Evolutionary conservation across 331 rosid species (phyloP), one percentile per base, ranked within the genome.

Genomic region (Cydonia oblonga): DNA sequence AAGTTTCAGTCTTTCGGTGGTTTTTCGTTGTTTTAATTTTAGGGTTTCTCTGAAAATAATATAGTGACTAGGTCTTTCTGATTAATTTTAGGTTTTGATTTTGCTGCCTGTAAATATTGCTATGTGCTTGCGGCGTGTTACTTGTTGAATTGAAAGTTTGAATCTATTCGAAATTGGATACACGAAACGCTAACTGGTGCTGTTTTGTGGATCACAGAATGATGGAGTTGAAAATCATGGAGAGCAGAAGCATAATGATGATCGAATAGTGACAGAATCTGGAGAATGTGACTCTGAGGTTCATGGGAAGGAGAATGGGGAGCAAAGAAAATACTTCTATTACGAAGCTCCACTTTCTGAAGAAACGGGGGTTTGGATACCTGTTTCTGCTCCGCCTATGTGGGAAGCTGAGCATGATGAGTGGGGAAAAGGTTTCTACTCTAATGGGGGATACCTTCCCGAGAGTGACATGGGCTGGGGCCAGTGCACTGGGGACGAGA

Each of bases 381-480:
- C 99, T 12, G 96, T 95, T 79, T 95, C 99, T 1, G 91, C 91
- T 79, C 97, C 99, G 2, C 99, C 99, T 33, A 95, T 95, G 99
- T 68, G 81, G 84, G 97, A 95, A 72, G 75, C 71, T 18, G 96
- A 88, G 54, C 96, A 85, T 44, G 85, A 81, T 77, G 96, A 89
- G 75, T 82, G 89, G 91, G 75, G 83, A 52, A 81, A 80, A 66
- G 92, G 92, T 64, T 85, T 95, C 78, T 85, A 81, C 19, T 71
- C 86, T 0, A 91, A 83, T 20, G 96, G 97, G 6, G 93, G 89
- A 58, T 95, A 81, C 81, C 89, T 95, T 76, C 99, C 99, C 9
- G 96, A 95, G n/a, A 88, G 85, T 66, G 99, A 88, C 72, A 83
- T 84, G 87, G 96, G 96, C 8, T 95, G 96, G 97, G 81, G 68